These are phyloP conservation scores for Coffea canephora DNA, from an alignment of 257 asterid genomes.

Conservation along the genomic window DNA sequence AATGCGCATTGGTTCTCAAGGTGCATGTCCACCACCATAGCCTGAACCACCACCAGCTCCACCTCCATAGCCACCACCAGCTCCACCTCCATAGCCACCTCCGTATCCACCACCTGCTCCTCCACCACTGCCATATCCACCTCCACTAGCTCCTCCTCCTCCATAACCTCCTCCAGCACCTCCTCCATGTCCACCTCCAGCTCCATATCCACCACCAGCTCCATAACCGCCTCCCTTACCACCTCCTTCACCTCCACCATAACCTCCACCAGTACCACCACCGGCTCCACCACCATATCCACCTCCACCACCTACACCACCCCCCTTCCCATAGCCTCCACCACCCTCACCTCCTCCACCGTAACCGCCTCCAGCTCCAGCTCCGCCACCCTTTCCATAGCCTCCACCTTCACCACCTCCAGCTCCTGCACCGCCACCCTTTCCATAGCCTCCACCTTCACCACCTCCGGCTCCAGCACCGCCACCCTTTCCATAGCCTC, in stretches of 20 bases:
- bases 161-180: neutral
- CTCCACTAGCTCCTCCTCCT: too few relatives aligned
- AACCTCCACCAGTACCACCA: neutral
- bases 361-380: neutral
- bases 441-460: neutral
- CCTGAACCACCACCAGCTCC: neutral
- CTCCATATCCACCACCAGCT: too few relatives aligned
- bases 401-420: neutral
- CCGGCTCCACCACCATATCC: neutral
- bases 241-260: slow-evolving; percentile 10
- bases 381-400: neutral
- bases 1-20: slow-evolving; percentile 1
- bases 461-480: neutral
- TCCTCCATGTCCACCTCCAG: slow-evolving; percentile 10
- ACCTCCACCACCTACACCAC: slow-evolving; percentile 13
- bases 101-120: neutral
- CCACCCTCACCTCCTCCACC: neutral
- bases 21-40: slow-evolving; percentile 22
- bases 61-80: slow-evolving; percentile 12
- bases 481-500: neutral
- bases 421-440: neutral
- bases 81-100: too few relatives aligned
- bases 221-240: slow-evolving; percentile 8
- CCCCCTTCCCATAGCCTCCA: neutral
- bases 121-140: neutral